Conservation (phyloP, 371 early-diverging fungal genomes). For the Mucor mucedo region DNA sequence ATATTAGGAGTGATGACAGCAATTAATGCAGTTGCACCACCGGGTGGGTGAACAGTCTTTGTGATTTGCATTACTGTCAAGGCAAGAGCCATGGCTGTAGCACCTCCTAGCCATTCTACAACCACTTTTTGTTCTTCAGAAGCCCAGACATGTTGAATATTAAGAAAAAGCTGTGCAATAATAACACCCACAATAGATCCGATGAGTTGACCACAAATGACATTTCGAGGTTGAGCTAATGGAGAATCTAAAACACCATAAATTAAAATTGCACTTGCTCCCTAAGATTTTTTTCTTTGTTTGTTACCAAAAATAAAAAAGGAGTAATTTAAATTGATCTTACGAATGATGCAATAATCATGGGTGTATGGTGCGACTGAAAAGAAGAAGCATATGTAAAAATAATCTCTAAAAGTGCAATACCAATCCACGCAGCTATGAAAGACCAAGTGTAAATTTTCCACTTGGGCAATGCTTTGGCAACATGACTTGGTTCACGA, state of each 20-base stretch:
- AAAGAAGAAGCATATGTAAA: conserved; percentile 37
- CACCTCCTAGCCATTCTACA: conserved; percentile 69
- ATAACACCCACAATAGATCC: conserved; percentile 67
- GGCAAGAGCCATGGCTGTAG: conserved; percentile 71
- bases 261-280: conserved; percentile 71
- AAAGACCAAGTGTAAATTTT: conserved; percentile 49
- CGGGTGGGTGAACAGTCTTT: conserved; percentile 77
- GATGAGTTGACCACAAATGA: conserved; percentile 66
- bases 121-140: conserved; percentile 18
- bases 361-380: conserved; percentile 35
- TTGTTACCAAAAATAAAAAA: background rate
- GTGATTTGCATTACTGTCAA: conserved; percentile 69
- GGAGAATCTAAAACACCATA: conserved; percentile 76
- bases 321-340: conserved; percentile 3
- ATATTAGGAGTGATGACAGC: conserved; percentile 53
- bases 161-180: conserved; percentile 58
- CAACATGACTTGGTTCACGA: conserved; percentile 14
- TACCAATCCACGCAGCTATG: conserved; percentile 53
- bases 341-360: conserved; percentile 57
- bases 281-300: conserved; percentile 33
- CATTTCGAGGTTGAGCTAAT: conserved; percentile 74
- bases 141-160: conserved; percentile 39
- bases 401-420: conserved; percentile 40
- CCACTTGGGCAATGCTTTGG: conserved; percentile 33
- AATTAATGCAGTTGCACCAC: conserved; percentile 71